These are phyloP conservation scores for Aspergillus homomorphus DNA, from an alignment of 495 filamentous ascomycete genomes.

Conservation along the genomic window DNA sequence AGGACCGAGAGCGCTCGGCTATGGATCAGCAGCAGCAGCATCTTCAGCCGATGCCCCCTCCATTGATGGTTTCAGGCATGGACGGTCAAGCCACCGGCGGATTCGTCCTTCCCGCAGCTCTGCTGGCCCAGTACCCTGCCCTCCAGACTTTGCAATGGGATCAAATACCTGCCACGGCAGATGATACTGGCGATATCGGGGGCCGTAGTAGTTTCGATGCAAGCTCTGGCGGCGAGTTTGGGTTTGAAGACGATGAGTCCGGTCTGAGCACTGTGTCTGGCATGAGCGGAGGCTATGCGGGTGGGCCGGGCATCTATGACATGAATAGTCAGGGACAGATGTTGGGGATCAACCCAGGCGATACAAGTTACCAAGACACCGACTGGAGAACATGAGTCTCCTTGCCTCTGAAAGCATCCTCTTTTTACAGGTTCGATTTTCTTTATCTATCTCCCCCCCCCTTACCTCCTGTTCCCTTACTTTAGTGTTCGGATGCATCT, in stretches of 20 bases:
- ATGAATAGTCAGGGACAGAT: slow-evolving; percentile 31
- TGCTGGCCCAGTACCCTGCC: slow-evolving; percentile 89
- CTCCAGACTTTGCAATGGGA: slow-evolving; percentile 82
- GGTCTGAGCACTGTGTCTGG: slow-evolving; percentile 35
- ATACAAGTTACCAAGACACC: slow-evolving; percentile 30
- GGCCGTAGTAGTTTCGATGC: slow-evolving; percentile 88
- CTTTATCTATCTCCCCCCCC: slow-evolving; percentile 1
- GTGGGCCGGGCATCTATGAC: slow-evolving; percentile 36
- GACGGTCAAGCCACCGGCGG: slow-evolving; percentile 44
- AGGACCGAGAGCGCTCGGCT: slow-evolving; percentile 66
- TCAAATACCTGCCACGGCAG: slow-evolving; percentile 44
- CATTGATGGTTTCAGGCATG: slow-evolving; percentile 42
- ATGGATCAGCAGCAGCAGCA: slow-evolving; percentile 60
- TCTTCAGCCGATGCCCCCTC: slow-evolving; percentile 42
- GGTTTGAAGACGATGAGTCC: slow-evolving; percentile 50
- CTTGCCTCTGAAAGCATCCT: background rate
- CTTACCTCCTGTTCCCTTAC: slow-evolving; percentile 6
- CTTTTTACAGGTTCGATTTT: background rate
- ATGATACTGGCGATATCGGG: slow-evolving; percentile 70
- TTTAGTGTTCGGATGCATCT: slow-evolving; percentile 6
- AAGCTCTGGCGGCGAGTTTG: slow-evolving; percentile 62
- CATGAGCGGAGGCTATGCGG: slow-evolving; percentile 34
- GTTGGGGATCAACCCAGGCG: slow-evolving; percentile 32
- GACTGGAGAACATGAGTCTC: slow-evolving; percentile 33
- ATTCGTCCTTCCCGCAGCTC: slow-evolving; percentile 77